phyloP scores from a whole-genome alignment of 2,329 filamentous ascomycete species.

The Tolypocladium tropicale region DNA sequence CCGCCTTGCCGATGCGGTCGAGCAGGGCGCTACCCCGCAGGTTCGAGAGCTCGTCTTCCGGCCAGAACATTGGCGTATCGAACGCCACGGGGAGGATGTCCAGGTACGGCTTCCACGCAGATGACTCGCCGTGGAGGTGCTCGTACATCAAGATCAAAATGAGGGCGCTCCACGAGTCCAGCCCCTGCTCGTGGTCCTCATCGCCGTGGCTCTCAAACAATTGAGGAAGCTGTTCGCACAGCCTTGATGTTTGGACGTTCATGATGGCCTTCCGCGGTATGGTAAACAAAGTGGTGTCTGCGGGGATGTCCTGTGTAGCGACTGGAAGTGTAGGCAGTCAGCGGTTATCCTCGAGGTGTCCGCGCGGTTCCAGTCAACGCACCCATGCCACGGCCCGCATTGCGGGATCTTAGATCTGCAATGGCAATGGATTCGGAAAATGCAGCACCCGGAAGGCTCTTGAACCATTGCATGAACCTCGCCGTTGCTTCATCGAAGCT shows the following conservation, averaged over 20 bases:
- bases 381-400: conserved; percentile 48
- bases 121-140: conserved; percentile 44
- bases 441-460: conserved; percentile 36
- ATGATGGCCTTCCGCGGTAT: conserved; percentile 66
- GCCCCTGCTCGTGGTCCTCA: conserved; percentile 23
- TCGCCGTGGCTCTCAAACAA: conserved; percentile 33
- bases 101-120: conserved; percentile 71
- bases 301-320: conserved; percentile 55
- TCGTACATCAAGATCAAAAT: conserved; percentile 81
- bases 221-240: conserved; percentile 46
- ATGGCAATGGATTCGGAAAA: conserved; percentile 44
- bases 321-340: conserved; percentile 37
- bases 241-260: conserved; percentile 59
- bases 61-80: conserved; percentile 89
- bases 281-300: conserved; percentile 70
- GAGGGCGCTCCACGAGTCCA: conserved; percentile 45
- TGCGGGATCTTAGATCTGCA: conserved; percentile 36
- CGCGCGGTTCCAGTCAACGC: conserved; percentile 12
- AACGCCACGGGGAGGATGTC: conserved; percentile 61
- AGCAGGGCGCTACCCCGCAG: conserved; percentile 71
- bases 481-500: conserved; percentile 33
- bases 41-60: conserved; percentile 53
- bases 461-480: conserved; percentile 45
- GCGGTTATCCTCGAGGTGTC: not conserved
- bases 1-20: conserved; percentile 62